Base-by-base conservation (phyloP, 2,329 filamentous ascomycete genomes). In the Cadophora sp. region DNA sequence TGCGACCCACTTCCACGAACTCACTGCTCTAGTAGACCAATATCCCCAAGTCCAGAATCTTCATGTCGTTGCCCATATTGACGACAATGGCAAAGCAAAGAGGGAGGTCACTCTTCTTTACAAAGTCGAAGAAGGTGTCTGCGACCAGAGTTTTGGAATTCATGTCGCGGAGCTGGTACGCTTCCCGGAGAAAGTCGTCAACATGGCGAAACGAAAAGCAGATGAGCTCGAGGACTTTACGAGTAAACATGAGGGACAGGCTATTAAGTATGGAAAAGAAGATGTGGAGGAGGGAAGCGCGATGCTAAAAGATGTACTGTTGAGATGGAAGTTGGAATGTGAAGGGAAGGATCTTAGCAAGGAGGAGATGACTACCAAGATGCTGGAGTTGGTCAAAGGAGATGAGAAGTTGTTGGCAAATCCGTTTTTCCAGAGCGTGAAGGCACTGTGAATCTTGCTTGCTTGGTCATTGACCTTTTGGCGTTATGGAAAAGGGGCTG, bases 131-230 rank as follows among this genome's bases (percentile, higher is more conserved):
- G 92, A 93, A 0, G 96, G 96, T 60, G 91, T 99, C 74, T 97
- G 94, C 78, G 96, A 99, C 79, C 96, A 99, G 82, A 96, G 92
- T 68, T 99, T 99, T 79, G 96, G 96, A 75, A 99, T 99, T 75
- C 96, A 99, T 80, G 97, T 99, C 16, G 96, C 96, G 0, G 96
- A 99, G 82, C 87, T 99, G 6, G 96, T 99, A 24, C 89, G 94
- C 55, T 99, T 99, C 82, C 96, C 96, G 0, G 91, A 93, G 74
- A 99, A 99, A 82, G 97, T 99, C 19, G 92, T 99, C 69, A 93
- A 94, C 72, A 99, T 99, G 97, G 96, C 96, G n/a, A 97, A 97
- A 82, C 89, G 96, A 74, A 99, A 99, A 83, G 96, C 96, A 0
- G 96, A 98, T 79, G 97, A 99, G 84, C 85, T 99, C 43, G 96